Evolutionary conservation across 2,329 filamentous ascomycete species (phyloP), one percentile per base, ranked within the genome.

Genomic region (Fusarium torreyae): DNA sequence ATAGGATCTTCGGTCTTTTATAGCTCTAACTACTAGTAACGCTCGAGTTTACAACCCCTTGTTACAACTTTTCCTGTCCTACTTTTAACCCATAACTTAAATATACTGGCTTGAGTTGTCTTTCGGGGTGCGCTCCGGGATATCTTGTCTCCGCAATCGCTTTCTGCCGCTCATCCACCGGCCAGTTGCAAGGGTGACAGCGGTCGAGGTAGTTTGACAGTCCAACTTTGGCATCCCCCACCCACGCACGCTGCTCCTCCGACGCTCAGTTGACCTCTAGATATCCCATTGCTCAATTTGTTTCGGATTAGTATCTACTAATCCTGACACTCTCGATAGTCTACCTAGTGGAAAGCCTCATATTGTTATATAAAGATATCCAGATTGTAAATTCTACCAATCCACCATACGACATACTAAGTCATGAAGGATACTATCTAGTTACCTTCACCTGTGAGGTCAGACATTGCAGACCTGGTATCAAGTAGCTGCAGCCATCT

Each of bases 1-100:
- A 62, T 51, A 36, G 43, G 42, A 53, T 59, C 42, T 34, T 59
- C 56, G n/a, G 46, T 46, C 38, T 58, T 48, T 52, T 58, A 40
- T 17, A 40, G 39, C 34, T 53, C 48, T n/a, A 58, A 20, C 17
- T 40, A 48, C 40, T 52, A 18, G 52, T 58, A 58, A 5, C 56
- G 18, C 40, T 53, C 40, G 11, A 36, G 34, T 33, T 53, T 49
- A 18, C 26, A 34, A 14, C 33, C n/a, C 52, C 4, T 38, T 7
- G 6, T 10, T 15, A 33, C 36, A 24, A 33, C 14, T 20, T 24
- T 26, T 15, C 10, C 46, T 49, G 33, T 38, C 46, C 22, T 49
- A 33, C 46, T 49, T 20, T 26, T 49, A 20, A 38, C 46, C 18
- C 20, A 49, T 20, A 26, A 9, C 15, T 38, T 38, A 20, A 49